phyloP scores from a whole-genome alignment of 1,139 yeast genomes.

The Pichia sp. region DNA sequence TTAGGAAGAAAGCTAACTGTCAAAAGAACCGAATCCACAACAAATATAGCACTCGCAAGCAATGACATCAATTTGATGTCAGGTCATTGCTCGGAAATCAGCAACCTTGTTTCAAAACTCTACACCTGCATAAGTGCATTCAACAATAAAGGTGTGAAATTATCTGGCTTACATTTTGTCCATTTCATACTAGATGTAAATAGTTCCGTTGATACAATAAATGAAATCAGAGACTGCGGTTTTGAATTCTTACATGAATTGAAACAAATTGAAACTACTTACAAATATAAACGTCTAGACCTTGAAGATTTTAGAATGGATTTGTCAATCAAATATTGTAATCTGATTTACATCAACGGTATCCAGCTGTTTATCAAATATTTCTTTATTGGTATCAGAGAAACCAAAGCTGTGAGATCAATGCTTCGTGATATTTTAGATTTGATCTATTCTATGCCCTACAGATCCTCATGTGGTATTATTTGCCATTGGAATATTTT shows the following conservation, averaged over 20 bases:
- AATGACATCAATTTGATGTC: conserved; percentile 17
- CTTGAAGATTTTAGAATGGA: conserved; percentile 20
- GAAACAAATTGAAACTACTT: background rate
- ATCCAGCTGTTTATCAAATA: conserved; percentile 13
- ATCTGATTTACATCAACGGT: conserved; percentile 11
- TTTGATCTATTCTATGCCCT: conserved; percentile 18
- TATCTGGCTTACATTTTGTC: conserved; percentile 19
- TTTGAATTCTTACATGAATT: conserved; percentile 8
- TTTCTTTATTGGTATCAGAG: conserved; percentile 18
- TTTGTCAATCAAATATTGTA: conserved; percentile 19
- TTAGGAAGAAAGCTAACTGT: conserved; percentile 3
- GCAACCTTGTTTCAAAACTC: conserved; percentile 5
- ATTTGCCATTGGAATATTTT: conserved; percentile 18
- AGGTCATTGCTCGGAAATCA: conserved; percentile 14
- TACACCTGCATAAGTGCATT: conserved; percentile 5
- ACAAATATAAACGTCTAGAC: conserved; percentile 8
- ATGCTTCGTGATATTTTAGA: conserved; percentile 17
- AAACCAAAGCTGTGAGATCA: background rate
- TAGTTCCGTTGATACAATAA: background rate
- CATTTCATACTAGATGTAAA: conserved; percentile 9
- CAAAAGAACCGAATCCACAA: background rate
- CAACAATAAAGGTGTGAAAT: conserved; percentile 8
- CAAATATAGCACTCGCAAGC: conserved; percentile 11
- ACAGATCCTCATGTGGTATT: conserved; percentile 16
- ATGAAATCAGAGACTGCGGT: conserved; percentile 12